These are phyloP conservation scores for Aristolochia fimbriata DNA, from an alignment of 164 flowering plant genomes.

Conservation along the genomic window DNA sequence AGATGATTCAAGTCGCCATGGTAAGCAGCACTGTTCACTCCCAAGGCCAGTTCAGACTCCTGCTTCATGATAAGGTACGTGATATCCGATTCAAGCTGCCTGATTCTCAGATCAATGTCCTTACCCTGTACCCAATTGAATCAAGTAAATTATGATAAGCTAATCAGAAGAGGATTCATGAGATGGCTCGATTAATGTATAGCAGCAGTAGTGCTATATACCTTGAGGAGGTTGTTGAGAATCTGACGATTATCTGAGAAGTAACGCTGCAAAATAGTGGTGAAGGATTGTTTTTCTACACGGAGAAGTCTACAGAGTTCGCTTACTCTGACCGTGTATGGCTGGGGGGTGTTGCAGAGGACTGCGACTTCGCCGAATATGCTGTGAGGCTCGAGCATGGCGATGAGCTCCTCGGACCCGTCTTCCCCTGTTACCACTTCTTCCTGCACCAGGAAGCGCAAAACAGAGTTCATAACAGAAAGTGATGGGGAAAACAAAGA, in stretches of 20 bases:
- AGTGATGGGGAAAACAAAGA: too few species aligned
- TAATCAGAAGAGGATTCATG: too few species aligned
- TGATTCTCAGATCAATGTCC: conserved; percentile 24
- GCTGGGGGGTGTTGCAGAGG: conserved; percentile 35
- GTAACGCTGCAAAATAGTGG: conserved; percentile 23
- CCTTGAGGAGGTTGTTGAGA: conserved; percentile 35
- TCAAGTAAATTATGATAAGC: too few species aligned
- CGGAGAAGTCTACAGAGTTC: conserved; percentile 36
- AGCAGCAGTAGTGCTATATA: too few species aligned
- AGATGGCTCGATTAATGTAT: too few species aligned
- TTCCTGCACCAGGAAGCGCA: conserved; percentile 16
- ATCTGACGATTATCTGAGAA: conserved; percentile 24
- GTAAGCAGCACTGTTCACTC: conserved; percentile 46
- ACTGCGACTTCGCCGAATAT: conserved; percentile 33
- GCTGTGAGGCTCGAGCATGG: conserved; percentile 19
- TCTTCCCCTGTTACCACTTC: conserved; percentile 24
- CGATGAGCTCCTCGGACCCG: conserved; percentile 20
- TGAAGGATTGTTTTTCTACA: conserved; percentile 31
- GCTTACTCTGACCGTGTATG: conserved; percentile 29
- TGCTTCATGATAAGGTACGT: conserved; percentile 35
- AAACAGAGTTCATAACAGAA: too few species aligned
- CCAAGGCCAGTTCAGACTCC: conserved; percentile 45
- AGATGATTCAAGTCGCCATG: conserved; percentile 46
- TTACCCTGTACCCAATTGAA: conserved; percentile 26
- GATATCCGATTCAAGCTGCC: conserved; percentile 43